These are phyloP conservation scores for Guadua angustifolia DNA, from an alignment of 176 grass and related monocot species.

Conservation along the genomic window DNA sequence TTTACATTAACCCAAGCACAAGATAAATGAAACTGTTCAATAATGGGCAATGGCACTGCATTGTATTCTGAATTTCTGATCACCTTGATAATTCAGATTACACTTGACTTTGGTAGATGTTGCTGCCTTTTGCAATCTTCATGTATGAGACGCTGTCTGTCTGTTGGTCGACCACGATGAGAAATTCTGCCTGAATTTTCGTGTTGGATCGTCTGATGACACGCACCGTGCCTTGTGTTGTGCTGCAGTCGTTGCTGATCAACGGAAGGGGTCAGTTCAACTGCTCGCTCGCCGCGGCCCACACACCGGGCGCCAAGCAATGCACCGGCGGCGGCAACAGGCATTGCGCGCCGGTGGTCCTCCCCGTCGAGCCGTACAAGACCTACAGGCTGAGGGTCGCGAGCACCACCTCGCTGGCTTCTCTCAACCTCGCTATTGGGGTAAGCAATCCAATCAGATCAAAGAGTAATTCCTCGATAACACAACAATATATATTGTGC, in stretches of 20 bases:
- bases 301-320: conserved; percentile 30
- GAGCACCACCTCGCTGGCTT: conserved; percentile 84
- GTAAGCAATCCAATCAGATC: conserved; percentile 42
- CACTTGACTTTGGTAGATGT: background rate
- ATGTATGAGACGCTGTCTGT: background rate
- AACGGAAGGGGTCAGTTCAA: conserved; percentile 81
- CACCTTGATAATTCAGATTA: background rate
- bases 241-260: conserved; percentile 77
- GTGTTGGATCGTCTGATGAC: background rate
- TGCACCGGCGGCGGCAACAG: conserved; percentile 51
- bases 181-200: background rate
- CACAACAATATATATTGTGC: background rate
- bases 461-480: background rate
- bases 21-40: background rate
- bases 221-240: background rate
- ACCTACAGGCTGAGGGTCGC: conserved; percentile 80
- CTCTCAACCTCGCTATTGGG: conserved; percentile 75
- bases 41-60: background rate
- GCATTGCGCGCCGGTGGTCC: conserved; percentile 62
- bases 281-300: conserved; percentile 69
- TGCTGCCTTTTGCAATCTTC: background rate
- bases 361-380: conserved; percentile 62
- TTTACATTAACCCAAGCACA: background rate
- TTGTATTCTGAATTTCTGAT: background rate
- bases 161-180: too few species aligned